These are phyloP conservation scores for Daucus carota DNA, from an alignment of 129 eudicot genomes.

Conservation along the genomic window DH1_v3.0 NC_030385.2:43267501-43268000, in stretches of 20 bases:
- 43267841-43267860: background rate
- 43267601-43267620: constrained; percentile 22
- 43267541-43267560: background rate
- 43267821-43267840: constrained; percentile 45
- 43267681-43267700: constrained; percentile 36
- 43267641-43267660: constrained; percentile 29
- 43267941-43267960: constrained; percentile 26
- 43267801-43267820: constrained; percentile 21
- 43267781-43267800: constrained; percentile 17
- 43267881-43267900: constrained; percentile 2
- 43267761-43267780: constrained; percentile 22
- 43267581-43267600: background rate
- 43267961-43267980: constrained; percentile 34
- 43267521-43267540: background rate
- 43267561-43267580: background rate
- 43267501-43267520: background rate
- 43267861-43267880: background rate
- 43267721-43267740: constrained; percentile 20
- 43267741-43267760: constrained; percentile 17
- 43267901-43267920: background rate
- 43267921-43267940: background rate
- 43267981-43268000: constrained; percentile 36
- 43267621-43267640: constrained; percentile 26
- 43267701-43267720: constrained; percentile 37
- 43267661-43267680: constrained; percentile 86